phyloP scores from a whole-genome alignment of 2,329 filamentous ascomycete genomes.

The Leptosphaerulina australis region DNA sequence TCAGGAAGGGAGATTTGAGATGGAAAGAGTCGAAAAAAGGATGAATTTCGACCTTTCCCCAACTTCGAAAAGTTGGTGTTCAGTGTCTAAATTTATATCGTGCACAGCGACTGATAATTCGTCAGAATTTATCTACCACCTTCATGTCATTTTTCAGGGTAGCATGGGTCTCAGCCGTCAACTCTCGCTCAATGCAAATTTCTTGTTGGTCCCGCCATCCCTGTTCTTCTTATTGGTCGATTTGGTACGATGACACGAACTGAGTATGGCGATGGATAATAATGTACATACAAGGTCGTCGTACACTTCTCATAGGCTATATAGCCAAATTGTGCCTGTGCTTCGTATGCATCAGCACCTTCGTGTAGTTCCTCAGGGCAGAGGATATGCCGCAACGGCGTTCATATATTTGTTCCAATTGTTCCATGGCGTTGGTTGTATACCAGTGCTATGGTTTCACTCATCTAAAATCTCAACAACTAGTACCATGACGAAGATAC shows the following conservation, averaged over 20 bases:
- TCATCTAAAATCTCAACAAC: slow-evolving; percentile 15
- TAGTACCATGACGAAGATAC: slow-evolving; percentile 11
- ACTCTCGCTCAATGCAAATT: slow-evolving; percentile 51
- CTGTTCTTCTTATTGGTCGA: slow-evolving; percentile 53
- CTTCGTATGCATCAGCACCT: slow-evolving; percentile 11
- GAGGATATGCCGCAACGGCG: slow-evolving; percentile 51
- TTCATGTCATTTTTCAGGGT: slow-evolving; percentile 56
- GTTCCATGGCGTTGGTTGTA: slow-evolving; percentile 48
- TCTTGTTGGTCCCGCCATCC: slow-evolving; percentile 53
- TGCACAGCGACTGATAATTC: too few relatives aligned
- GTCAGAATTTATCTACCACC: slow-evolving; percentile 30
- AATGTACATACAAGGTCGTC: too few relatives aligned
- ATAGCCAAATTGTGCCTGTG: slow-evolving; percentile 6
- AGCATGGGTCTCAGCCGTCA: slow-evolving; percentile 59
- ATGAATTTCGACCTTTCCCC: too few relatives aligned
- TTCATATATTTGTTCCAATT: slow-evolving; percentile 56
- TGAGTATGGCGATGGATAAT: too few relatives aligned
- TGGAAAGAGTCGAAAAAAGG: too few relatives aligned
- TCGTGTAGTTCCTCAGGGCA: slow-evolving; percentile 48
- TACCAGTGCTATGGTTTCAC: slow-evolving; percentile 37
- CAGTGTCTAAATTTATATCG: too few relatives aligned
- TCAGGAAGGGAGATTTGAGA: too few relatives aligned
- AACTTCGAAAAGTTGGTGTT: too few relatives aligned
- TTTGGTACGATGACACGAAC: too few relatives aligned
- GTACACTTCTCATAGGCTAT: slow-evolving; percentile 59